Base-by-base conservation (phyloP, 2,329 filamentous ascomycete species). In the Xylaria polymorpha region DNA sequence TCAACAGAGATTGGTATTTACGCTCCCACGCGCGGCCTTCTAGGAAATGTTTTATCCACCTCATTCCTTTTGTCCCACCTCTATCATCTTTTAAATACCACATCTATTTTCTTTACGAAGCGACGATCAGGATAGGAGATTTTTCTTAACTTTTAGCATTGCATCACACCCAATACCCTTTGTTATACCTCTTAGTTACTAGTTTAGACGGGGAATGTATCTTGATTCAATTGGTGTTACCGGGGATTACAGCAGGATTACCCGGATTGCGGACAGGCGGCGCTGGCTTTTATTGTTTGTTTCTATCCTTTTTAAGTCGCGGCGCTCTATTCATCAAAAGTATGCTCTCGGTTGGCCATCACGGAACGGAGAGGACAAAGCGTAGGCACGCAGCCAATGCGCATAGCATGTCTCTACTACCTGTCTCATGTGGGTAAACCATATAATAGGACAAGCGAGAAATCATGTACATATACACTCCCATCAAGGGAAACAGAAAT, bases 81-180 rank as follows among this genome's bases (percentile, higher is more conserved):
- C 8, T 39, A 35, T 43, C 46, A 9, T 61, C 14, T 53, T 53
- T 14, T 39, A 37, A 35, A 37, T 39, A 62, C 35, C 29, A 58
- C 39, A 6, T 25, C 39, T 44, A 56, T 48, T 56, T 56, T 37
- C 39, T 50, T 55, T 51, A 61, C 39, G 43, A 44, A 65, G 57
- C 56, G 57, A 51, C 18, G 15, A 60, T 25, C 44, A 20, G 39
- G 55, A 58, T 41, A 43, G 53, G 61, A 51, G 48, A 64, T 57
- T 9, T 51, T 8, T 51, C 57, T 56, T 59, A 29, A 53, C 8
- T 50, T 66, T 55, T 18, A 58, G 44, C 59, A 67, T 67, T 69
- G 63, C 64, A 67, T 69, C 63, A 25, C 39, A 37, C 59, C 57
- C 63, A 67, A 71, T 71, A 71, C 63, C 67, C 60, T 41, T 51